phyloP scores from a whole-genome alignment of 2,329 filamentous ascomycete genomes.

The Diaporthe citri region DNA sequence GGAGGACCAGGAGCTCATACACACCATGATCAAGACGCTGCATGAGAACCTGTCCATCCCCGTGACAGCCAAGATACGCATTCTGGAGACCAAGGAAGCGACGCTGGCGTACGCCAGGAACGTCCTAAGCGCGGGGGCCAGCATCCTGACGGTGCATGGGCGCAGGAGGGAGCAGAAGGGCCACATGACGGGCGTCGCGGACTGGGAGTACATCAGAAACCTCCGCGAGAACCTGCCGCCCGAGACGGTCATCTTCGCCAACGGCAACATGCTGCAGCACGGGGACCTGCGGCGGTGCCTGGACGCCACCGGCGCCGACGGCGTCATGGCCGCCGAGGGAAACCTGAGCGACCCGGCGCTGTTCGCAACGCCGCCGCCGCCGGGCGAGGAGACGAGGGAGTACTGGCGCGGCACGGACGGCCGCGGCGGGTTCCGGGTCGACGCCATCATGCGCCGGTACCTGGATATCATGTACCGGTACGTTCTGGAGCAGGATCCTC shows the following conservation, averaged over 20 bases:
- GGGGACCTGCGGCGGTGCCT: conserved; percentile 84
- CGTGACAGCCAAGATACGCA: conserved; percentile 93
- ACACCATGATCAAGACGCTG: conserved; percentile 84
- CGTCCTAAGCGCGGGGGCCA: conserved; percentile 88
- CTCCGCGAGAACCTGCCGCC: conserved; percentile 84
- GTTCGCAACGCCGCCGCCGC: conserved; percentile 73
- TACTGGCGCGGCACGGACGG: conserved; percentile 89
- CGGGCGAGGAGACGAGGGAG: conserved; percentile 77
- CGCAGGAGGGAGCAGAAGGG: conserved; percentile 92
- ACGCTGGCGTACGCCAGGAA: conserved; percentile 91
- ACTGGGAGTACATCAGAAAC: conserved; percentile 89
- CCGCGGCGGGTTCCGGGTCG: conserved; percentile 87
- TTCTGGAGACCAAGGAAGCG: conserved; percentile 87
- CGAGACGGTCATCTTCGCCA: conserved; percentile 95
- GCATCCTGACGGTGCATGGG: conserved; percentile 93
- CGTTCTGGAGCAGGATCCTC: conserved; percentile 75
- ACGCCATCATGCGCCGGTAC: conserved; percentile 89
- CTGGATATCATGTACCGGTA: conserved; percentile 89
- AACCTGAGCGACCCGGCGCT: conserved; percentile 93
- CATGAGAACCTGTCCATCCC: conserved; percentile 84
- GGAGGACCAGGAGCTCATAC: conserved; percentile 89
- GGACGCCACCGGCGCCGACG: conserved; percentile 87
- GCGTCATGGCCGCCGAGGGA: conserved; percentile 95
- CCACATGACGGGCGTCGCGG: conserved; percentile 91
- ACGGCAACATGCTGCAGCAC: conserved; percentile 90